Conservation (phyloP, 768 basidiomycete genomes). For the Amanita thiersii region DNA sequence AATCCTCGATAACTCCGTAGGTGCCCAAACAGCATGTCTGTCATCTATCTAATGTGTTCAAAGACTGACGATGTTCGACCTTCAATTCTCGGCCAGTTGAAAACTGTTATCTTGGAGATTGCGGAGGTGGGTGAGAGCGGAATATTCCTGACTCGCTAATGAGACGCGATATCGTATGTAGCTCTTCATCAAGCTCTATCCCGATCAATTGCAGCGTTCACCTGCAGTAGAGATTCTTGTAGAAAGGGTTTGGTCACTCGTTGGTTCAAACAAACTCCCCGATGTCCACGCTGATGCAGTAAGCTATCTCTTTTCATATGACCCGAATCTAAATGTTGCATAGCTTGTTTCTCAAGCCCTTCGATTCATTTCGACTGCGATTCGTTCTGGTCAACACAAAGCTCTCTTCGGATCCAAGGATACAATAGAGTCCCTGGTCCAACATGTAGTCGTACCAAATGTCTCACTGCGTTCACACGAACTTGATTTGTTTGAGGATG, state of each 20-base stretch:
- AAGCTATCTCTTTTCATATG: constrained; percentile 16
- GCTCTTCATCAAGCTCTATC: constrained; percentile 79
- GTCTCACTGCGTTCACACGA: constrained; percentile 83
- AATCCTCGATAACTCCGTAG: too few species aligned
- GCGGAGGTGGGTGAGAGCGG: constrained; percentile 55
- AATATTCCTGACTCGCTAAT: not conserved
- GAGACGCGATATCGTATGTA: constrained; percentile 17
- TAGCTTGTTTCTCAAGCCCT: constrained; percentile 88
- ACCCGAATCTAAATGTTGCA: not conserved
- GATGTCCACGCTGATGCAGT: constrained; percentile 70
- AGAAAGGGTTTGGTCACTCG: constrained; percentile 81
- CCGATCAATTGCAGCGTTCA: constrained; percentile 63
- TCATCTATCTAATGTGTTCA: constrained; percentile 4
- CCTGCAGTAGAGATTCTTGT: constrained; percentile 68
- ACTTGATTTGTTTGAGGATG: constrained; percentile 94
- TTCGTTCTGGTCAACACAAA: constrained; percentile 81
- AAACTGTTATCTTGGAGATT: constrained; percentile 86
- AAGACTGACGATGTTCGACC: constrained; percentile 78
- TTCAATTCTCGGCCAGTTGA: constrained; percentile 83
- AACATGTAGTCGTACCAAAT: constrained; percentile 93
- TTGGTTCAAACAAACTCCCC: constrained; percentile 66
- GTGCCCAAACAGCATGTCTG: too few species aligned
- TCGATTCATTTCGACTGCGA: constrained; percentile 86
- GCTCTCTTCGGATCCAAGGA: constrained; percentile 73
- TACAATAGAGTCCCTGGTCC: constrained; percentile 74